Evolutionary conservation across 768 basidiomycete genomes (phyloP).

Genomic region (Obba rivulosa): DNA sequence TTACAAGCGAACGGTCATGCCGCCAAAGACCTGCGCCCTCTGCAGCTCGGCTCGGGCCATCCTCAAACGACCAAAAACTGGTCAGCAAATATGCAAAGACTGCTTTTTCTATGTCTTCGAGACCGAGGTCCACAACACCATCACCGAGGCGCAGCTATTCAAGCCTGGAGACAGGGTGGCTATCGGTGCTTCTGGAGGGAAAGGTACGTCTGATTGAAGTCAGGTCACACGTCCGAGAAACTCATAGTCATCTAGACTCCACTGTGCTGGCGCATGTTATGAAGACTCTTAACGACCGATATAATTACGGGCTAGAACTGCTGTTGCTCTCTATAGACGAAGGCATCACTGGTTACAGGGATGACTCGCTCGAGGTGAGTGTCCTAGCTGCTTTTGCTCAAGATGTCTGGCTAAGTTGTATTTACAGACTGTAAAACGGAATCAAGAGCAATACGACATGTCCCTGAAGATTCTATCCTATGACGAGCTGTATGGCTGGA

Average conservation of each 20-base stretch:
- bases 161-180: constrained; percentile 88
- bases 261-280: constrained; percentile 97
- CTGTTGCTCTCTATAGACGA: constrained; percentile 97
- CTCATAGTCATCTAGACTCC: constrained; percentile 58
- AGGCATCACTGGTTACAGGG: constrained; percentile 96
- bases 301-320: constrained; percentile 86
- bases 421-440: constrained; percentile 89
- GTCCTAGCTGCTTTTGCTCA: neutral
- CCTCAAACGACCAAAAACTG: constrained; percentile 92
- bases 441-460: constrained; percentile 91
- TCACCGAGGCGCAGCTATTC: constrained; percentile 78
- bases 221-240: neutral
- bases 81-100: constrained; percentile 92
- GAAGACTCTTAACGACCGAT: constrained; percentile 92
- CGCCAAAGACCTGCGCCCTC: constrained; percentile 73
- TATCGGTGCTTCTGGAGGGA: constrained; percentile 97
- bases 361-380: constrained; percentile 88
- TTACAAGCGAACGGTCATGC: constrained; percentile 43
- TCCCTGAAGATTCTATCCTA: constrained; percentile 96
- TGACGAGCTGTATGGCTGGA: constrained; percentile 97
- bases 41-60: constrained; percentile 78
- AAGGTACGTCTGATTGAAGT: constrained; percentile 51
- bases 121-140: constrained; percentile 97
- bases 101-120: constrained; percentile 98
- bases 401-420: constrained; percentile 4